Base-by-base conservation (phyloP, 1,284 basidiomycete genomes). In the Anthracocystis panici-leucophaei region DNA sequence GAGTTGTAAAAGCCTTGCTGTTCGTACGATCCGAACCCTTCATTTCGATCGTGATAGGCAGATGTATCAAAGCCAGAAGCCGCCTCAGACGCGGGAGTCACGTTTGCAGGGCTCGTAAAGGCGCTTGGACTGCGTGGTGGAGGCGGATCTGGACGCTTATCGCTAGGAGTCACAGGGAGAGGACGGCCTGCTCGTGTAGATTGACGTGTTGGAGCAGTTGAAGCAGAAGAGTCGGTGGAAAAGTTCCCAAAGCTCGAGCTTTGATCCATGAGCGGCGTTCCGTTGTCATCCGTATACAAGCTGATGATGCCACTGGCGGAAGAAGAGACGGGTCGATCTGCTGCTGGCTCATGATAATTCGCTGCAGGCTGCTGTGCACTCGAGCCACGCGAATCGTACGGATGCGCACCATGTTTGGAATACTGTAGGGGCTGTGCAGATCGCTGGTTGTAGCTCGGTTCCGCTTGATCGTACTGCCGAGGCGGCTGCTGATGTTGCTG, bases 281-380 rank as follows among this genome's bases (percentile, higher is more conserved):
- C 50, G 25, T 29, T 21, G 23, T 71, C 75, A 14, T 75, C 67
- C 3, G 68, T 67, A 42, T 78, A 78, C 46, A 78, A 41, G 64
- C 72, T 78, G 59, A 78, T 78, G 60, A 78, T 78, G 29, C 72
- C 77, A 31, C 68, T 76, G 11, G 77, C 77, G 0, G 77, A 73
- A 10, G 68, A 69, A 0, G 74, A 76, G 14, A 69, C 65, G 16
- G 74, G 74, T 25, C 74, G 65, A 35, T 54, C 46, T 2, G 40
- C 46, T 2, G 44, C 9, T 4, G 56, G 6, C 14, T 63, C 68
- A 11, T 20, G 44, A n/a, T 50, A 35, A 50, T 29, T 44, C 11
- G 35, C 0, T 14, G 16, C 12, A 10, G 62, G 44, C 44, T 54
- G 56, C 27, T 54, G 63, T 1, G 40, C 18, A 20, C 21, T 35